Base-by-base conservation (phyloP, 139 green algal species). In the Coelastrella sp. region DNA sequence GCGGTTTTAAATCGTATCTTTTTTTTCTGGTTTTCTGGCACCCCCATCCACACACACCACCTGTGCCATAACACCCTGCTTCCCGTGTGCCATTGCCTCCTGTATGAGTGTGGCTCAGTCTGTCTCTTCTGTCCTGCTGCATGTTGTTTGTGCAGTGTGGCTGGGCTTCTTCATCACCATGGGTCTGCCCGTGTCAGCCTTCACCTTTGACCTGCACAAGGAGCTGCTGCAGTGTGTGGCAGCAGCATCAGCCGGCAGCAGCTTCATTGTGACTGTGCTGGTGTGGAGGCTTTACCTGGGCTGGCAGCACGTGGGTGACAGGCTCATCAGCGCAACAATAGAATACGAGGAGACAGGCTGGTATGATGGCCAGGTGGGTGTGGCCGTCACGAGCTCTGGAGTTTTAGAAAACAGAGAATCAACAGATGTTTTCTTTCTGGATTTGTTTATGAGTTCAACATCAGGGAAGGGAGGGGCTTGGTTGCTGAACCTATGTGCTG, bases 311-410 rank as follows among this genome's bases (percentile, higher is more conserved):
- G 93, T 97, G 8, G 92, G 94, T 14, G 93, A 96, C 85, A 81
- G 95, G 8, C 86, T 97, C 0, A 92, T 97, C 73, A 93, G 79
- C 49, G 95, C 94, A 7, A 95, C 93, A 68, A 92, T 96, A 7
- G 94, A 96, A 80, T 97, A 97, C 82, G 95, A 97, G 90, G 95
- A 97, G 93, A 95, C 94, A 7, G 95, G 95, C 56, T 97, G 95
- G 91, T 95, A 95, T 87, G 92, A 95, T 76, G 92, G 93, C 19
- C 94, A 94, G 90, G 78, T 90, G 72, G 4, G 74, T 17, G 35
- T 49, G 35, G 35, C 35, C 35, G 1, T 49, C 35, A 49, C 1
- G 1, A 49, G 17, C n/a, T n/a, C n/a, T n/a, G n/a, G n/a, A n/a
- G n/a, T n/a, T n/a, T n/a, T n/a, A n/a, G n/a, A n/a, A n/a, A n/a